These are phyloP conservation scores for Novymonas esmeraldas DNA, from an alignment of 208 protist species.

Conservation along the genomic window DNA sequence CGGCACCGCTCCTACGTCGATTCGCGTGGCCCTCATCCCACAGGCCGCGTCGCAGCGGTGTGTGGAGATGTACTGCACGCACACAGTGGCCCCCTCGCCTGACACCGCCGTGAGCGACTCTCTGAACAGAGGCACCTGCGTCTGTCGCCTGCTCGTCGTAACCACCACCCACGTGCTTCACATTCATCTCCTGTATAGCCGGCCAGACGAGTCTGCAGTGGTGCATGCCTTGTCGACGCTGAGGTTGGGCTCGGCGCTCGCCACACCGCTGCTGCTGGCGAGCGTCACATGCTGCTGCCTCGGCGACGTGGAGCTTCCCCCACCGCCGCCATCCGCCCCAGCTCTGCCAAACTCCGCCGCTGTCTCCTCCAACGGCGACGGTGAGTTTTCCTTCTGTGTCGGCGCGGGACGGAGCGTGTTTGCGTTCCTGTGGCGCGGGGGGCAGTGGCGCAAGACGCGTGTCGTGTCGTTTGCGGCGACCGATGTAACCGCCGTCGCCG, in stretches of 20 bases:
- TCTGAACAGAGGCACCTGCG: neutral
- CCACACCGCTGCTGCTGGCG: conserved; percentile 11
- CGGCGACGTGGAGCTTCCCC: neutral
- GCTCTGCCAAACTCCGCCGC: no score
- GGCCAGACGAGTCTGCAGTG: neutral
- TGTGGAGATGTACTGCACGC: conserved; percentile 13
- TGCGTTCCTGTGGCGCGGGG: conserved; percentile 9
- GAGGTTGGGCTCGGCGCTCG: conserved; percentile 6
- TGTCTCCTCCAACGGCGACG: neutral
- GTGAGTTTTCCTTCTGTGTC: conserved; percentile 8
- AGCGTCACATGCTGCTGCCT: conserved; percentile 23
- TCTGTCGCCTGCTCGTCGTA: conserved; percentile 3
- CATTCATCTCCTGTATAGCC: conserved; percentile 2
- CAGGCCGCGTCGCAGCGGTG: conserved; percentile 12
- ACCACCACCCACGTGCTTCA: conserved; percentile 3
- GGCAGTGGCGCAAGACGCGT: conserved; percentile 13
- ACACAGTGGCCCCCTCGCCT: neutral
- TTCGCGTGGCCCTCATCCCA: conserved; percentile 12
- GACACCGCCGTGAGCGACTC: neutral
- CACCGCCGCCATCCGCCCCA: neutral
- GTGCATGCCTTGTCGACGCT: conserved; percentile 1
- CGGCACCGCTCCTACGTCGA: neutral
- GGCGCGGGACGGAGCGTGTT: conserved; percentile 29
- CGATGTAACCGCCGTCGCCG: conserved; percentile 19
- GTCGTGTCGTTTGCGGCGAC: conserved; percentile 26